These are phyloP conservation scores for Coemansia nantahalensis DNA, from an alignment of 192 early-diverging fungal genomes.

Conservation along the genomic window DNA sequence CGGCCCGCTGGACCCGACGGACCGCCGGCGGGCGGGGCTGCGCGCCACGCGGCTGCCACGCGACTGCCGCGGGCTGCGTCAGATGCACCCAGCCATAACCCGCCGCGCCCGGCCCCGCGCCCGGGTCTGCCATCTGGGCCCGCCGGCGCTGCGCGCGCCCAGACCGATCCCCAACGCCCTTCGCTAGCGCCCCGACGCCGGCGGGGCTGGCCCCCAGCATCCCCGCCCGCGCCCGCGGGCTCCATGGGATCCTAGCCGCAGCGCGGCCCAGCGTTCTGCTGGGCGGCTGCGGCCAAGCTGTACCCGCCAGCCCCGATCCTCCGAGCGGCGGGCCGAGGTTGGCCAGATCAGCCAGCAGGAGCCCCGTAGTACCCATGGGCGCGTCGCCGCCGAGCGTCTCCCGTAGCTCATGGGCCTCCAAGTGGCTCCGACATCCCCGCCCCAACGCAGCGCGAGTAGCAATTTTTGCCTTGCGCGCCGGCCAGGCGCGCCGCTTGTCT, in stretches of 20 bases:
- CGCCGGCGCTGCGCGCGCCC: too few species aligned
- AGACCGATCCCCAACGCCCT: too few species aligned
- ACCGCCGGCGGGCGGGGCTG: too few species aligned
- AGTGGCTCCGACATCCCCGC: slow-evolving; percentile 30
- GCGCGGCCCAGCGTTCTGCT: slow-evolving; percentile 12
- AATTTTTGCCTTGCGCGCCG: too few species aligned
- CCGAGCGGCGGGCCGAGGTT: neutral
- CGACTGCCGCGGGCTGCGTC: too few species aligned
- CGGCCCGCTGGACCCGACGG: too few species aligned
- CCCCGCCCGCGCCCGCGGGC: neutral
- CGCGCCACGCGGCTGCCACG: too few species aligned
- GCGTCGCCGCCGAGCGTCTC: too few species aligned
- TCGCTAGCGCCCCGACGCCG: neutral
- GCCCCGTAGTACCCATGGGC: slow-evolving; percentile 51
- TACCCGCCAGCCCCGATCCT: neutral
- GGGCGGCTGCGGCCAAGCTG: slow-evolving; percentile 7
- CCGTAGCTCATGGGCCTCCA: slow-evolving; percentile 44
- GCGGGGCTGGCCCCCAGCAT: slow-evolving; percentile 9
- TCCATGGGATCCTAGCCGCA: slow-evolving; percentile 9
- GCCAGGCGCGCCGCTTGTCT: too few species aligned
- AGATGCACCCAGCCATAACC: too few species aligned
- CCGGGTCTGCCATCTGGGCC: too few species aligned
- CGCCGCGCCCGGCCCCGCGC: too few species aligned
- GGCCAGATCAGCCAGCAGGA: slow-evolving; percentile 13
- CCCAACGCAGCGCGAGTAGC: slow-evolving; percentile 2